phyloP scores from a whole-genome alignment of 2,329 filamentous ascomycete species.

The Colletotrichum incanum region DNA sequence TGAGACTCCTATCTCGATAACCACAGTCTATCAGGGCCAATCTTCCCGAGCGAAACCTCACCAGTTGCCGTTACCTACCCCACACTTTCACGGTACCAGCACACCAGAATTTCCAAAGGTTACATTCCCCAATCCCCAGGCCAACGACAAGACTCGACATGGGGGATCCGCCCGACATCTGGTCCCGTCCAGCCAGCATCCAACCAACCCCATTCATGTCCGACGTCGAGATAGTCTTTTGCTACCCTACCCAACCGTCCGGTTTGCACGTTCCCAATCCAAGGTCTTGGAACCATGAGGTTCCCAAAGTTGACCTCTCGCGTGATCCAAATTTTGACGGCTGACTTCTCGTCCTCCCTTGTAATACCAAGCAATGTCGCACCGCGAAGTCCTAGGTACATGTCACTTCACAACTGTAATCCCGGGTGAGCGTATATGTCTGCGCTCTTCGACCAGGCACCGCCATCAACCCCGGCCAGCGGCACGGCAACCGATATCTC shows the following conservation, averaged over 20 bases:
- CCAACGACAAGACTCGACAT: background rate
- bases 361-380: background rate
- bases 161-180: slow-evolving; percentile 13
- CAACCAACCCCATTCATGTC: background rate
- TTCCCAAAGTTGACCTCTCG: background rate
- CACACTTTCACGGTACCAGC: background rate
- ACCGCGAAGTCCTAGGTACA: too few relatives aligned
- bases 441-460: background rate
- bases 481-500: background rate
- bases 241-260: background rate
- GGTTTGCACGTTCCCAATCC: background rate
- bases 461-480: background rate
- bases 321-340: background rate
- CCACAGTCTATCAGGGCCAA: background rate
- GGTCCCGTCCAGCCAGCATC: background rate
- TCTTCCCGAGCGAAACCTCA: background rate
- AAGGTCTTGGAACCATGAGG: background rate
- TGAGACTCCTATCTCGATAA: background rate
- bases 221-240: slow-evolving; percentile 15
- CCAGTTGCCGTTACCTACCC: background rate
- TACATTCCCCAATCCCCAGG: slow-evolving; percentile 12
- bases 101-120: slow-evolving; percentile 5
- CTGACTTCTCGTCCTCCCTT: background rate
- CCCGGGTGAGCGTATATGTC: background rate
- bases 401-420: background rate